Percentiles rank a stretch among this genome's conserved stretches.
These are phyloP conservation scores for Arthrobotrys pseudoclavata DNA, from an alignment of 2,329 filamentous ascomycete species.

Conservation along the genomic window DNA sequence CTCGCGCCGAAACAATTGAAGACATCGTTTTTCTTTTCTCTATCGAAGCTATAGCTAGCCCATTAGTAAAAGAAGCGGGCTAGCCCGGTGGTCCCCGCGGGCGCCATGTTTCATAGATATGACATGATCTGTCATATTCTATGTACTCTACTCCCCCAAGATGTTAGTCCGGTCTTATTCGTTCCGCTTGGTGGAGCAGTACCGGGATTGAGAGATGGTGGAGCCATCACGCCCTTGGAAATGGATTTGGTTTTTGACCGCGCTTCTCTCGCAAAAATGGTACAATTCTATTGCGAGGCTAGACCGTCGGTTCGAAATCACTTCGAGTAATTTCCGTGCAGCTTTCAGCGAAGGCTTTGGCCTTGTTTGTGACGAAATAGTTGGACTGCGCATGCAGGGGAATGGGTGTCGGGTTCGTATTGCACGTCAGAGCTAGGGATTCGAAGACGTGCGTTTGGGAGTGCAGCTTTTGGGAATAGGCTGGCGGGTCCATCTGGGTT, in stretches of 20 bases:
- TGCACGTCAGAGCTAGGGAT: too few species aligned
- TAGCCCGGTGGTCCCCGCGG: conserved; percentile 13
- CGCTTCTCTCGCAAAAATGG: background rate
- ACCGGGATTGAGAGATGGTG: too few species aligned
- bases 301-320: background rate
- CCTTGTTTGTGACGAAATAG: background rate
- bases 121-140: conserved; percentile 1
- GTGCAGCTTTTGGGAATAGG: conserved; percentile 48
- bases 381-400: background rate
- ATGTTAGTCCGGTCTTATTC: background rate
- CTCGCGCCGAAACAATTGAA: background rate
- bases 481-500: conserved; percentile 46
- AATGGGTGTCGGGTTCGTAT: too few species aligned
- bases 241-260: background rate
- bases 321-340: background rate
- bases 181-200: background rate
- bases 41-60: background rate
- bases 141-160: background rate
- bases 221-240: too few species aligned
- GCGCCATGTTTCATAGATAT: conserved; percentile 22
- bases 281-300: background rate
- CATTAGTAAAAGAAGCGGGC: conserved; percentile 12
- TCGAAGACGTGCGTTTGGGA: too few species aligned
- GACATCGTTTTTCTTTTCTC: background rate
- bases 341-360: background rate